Evolutionary conservation across 192 early-diverging fungal species (phyloP).

Genomic region (Mortierella claussenii): DNA sequence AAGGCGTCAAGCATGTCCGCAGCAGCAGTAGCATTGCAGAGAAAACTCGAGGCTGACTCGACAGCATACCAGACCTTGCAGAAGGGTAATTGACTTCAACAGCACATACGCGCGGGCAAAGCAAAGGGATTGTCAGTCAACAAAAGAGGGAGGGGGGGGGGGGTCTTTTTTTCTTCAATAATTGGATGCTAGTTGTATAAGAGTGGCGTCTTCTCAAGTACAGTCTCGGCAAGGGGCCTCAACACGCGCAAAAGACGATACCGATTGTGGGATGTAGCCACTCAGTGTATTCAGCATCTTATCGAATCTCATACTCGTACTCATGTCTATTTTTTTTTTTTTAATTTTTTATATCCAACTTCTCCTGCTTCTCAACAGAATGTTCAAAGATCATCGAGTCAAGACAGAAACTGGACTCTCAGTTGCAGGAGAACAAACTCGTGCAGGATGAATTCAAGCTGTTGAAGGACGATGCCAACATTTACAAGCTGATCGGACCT

Average conservation of each 20-base stretch:
- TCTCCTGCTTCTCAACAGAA: no score
- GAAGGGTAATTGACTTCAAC: conserved; percentile 59
- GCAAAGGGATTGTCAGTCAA: background rate
- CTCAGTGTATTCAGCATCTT: no score
- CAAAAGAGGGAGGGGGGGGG: background rate
- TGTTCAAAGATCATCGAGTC: conserved; percentile 76
- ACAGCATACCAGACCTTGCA: conserved; percentile 79
- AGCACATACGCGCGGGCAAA: background rate
- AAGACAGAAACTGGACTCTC: conserved; percentile 91
- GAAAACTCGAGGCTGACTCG: conserved; percentile 76
- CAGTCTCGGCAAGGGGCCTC: no score
- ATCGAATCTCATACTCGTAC: no score
- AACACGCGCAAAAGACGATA: no score
- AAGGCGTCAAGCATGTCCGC: conserved; percentile 55
- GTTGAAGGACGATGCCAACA: conserved; percentile 81
- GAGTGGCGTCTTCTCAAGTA: no score
- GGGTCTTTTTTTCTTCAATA: background rate
- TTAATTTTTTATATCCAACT: background rate
- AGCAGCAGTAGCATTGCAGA: conserved; percentile 57
- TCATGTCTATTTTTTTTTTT: background rate
- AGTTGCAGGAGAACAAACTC: conserved; percentile 94
- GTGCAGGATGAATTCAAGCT: conserved; percentile 93
- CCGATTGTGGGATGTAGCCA: no score
- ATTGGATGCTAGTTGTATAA: no score
- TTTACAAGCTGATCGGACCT: conserved; percentile 97